Evolutionary conservation across 331 rosid genomes (phyloP), one percentile per base, ranked within the genome.

Genomic region (Ulmus americana): DNA sequence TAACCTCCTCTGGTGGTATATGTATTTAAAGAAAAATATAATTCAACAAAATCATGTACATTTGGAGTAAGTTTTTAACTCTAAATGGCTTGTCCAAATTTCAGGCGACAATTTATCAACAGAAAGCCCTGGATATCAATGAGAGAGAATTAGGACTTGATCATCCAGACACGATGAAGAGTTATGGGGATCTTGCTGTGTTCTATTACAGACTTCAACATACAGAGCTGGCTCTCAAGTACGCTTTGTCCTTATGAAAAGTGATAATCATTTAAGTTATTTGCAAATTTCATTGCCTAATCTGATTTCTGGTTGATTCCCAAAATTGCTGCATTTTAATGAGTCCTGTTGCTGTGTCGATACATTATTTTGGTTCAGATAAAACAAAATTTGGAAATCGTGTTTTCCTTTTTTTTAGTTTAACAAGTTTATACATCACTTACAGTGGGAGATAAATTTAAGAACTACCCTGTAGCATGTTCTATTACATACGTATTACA

Each of bases 81-180:
- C 69, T 46, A 41, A 75, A 42, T 55, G 35, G 14, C 73, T 75
- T 73, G 22, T 66, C 66, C 63, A 46, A 46, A 67, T 85, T 65
- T 42, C 81, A 94, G 99, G 99, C 99, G 47, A 94, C 99, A 64
- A 88, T 87, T 64, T 94, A 94, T 79, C 99, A 94, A 75, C 99
- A 94, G 77, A 94, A 94, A 70, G 97, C 99, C 65, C 64, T 94
- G 79, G 97, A 94, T 83, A 94, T 94, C 75, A 94, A 90, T 59
- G 99, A 94, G 85, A 84, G 97, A 81, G 99, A 94, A 74, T 71
- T 94, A 53, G 99, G 99, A 74, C 83, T 94, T 80, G 99, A 94
- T 73, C 99, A 94, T 80, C 99, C 97, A 65, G 99, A 94, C 82
- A 94, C 99, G 39, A 94, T 94, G 99, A 94, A 94, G 84, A 94